Conservation (phyloP, 192 early-diverging fungal species). For the Backusella tuberculispora region DNA sequence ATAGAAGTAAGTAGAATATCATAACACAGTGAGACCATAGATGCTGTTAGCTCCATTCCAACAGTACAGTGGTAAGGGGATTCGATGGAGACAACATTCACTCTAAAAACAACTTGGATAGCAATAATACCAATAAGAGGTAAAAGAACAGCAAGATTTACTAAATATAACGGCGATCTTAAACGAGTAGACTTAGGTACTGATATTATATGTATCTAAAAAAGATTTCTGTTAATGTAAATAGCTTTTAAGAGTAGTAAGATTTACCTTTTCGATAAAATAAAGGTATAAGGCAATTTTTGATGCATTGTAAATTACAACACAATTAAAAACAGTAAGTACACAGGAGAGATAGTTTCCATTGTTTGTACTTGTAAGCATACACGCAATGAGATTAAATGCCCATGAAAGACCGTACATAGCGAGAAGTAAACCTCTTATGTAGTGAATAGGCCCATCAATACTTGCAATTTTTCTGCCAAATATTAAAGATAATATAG, state of each 20-base stretch:
- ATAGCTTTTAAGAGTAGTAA: not conserved
- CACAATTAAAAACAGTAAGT: constrained; percentile 41
- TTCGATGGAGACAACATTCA: constrained; percentile 12
- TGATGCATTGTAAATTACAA: constrained; percentile 42
- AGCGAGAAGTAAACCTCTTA: constrained; percentile 40
- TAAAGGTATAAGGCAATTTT: constrained; percentile 53
- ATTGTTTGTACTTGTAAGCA: constrained; percentile 53
- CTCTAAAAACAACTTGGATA: constrained; percentile 37
- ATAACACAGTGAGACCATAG: constrained; percentile 26
- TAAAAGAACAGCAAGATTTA: constrained; percentile 41
- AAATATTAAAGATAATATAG: constrained; percentile 46
- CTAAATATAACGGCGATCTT: constrained; percentile 41
- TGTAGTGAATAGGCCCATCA: constrained; percentile 43
- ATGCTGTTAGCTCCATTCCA: constrained; percentile 24
- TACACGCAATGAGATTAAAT: constrained; percentile 46
- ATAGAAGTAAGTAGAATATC: constrained; percentile 24
- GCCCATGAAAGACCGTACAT: constrained; percentile 49
- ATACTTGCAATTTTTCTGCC: constrained; percentile 50
- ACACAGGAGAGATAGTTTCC: constrained; percentile 44
- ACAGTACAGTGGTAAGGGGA: constrained; percentile 37
- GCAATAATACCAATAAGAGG: constrained; percentile 40
- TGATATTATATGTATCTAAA: constrained; percentile 32
- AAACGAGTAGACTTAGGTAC: constrained; percentile 37
- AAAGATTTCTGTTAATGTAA: not conserved
- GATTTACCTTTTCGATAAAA: constrained; percentile 49